Evolutionary conservation across 345 rosid genomes (phyloP).

Genomic region (Noccaea caerulescens): DNA sequence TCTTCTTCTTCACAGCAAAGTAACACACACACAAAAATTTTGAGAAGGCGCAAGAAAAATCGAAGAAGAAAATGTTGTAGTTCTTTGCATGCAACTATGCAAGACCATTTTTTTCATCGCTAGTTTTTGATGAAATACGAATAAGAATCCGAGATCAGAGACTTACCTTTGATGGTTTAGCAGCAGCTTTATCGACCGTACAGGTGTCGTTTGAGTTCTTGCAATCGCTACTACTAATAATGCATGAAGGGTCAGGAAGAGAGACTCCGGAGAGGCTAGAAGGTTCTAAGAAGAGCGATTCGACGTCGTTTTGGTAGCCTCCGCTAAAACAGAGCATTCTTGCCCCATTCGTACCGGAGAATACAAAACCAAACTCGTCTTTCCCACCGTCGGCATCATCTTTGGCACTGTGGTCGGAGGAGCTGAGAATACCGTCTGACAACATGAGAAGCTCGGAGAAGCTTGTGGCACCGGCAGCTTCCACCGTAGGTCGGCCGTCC

Average conservation of each 20-base stretch:
- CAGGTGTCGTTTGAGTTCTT: conserved; percentile 31
- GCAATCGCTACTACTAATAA: background rate
- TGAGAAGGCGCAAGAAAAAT: background rate
- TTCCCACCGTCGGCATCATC: conserved; percentile 33
- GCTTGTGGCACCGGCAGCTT: conserved; percentile 45
- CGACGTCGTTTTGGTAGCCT: conserved; percentile 41
- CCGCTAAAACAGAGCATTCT: conserved; percentile 84
- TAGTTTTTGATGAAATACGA: background rate
- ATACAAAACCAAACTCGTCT: conserved; percentile 38
- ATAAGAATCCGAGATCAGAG: background rate
- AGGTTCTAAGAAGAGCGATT: conserved; percentile 36
- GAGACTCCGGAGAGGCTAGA: conserved; percentile 33
- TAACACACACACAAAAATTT: background rate
- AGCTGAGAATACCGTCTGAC: conserved; percentile 41
- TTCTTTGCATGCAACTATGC: conserved; percentile 25
- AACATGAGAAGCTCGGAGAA: conserved; percentile 71
- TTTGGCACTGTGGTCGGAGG: conserved; percentile 22
- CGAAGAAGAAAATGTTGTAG: background rate
- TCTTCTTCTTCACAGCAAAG: conserved; percentile 52
- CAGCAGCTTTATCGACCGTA: conserved; percentile 1
- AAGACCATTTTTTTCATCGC: background rate
- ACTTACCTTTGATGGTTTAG: conserved; percentile 36
- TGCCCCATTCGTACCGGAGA: conserved; percentile 49
- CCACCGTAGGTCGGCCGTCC: conserved; percentile 21
- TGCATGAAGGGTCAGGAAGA: conserved; percentile 40